These are phyloP conservation scores for Acanthamoeba healyi DNA, from an alignment of 208 protist species.

Conservation along the genomic window DNA sequence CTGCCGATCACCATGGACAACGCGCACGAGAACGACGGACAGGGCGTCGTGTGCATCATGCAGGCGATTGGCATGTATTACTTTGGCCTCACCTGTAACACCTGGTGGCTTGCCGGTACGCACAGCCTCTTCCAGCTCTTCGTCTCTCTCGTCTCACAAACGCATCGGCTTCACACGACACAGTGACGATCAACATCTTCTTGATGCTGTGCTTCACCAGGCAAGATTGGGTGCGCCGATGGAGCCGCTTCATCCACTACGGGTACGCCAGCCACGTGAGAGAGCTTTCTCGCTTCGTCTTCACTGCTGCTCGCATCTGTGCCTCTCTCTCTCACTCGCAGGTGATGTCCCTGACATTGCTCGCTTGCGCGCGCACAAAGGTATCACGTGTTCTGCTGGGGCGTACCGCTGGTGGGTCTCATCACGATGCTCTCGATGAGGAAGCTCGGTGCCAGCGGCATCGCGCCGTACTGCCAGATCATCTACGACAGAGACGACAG, in stretches of 20 bases:
- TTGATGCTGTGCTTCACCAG: conserved; percentile 59
- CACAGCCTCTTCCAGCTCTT: neutral
- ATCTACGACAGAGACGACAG: neutral
- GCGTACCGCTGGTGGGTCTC: neutral
- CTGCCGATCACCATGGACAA: conserved; percentile 6
- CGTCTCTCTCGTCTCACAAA: neutral
- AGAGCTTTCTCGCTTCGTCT: neutral
- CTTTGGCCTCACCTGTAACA: conserved; percentile 41
- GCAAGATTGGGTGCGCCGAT: conserved; percentile 2
- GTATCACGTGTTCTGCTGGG: conserved; percentile 51
- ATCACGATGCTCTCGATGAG: conserved; percentile 47
- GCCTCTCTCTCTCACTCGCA: neutral
- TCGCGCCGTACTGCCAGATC: neutral
- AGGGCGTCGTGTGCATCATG: conserved; percentile 54
- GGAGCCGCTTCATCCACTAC: conserved; percentile 25
- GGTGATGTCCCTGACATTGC: neutral
- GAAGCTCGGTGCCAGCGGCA: neutral
- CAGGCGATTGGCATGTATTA: conserved; percentile 44
- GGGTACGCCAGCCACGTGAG: neutral
- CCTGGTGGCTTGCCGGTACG: conserved; percentile 54
- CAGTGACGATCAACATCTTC: conserved; percentile 49
- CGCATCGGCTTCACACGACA: neutral
- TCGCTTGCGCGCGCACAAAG: neutral
- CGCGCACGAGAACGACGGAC: neutral
- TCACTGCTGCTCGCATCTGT: neutral